Base-by-base conservation (phyloP, 2,329 filamentous ascomycete species). In the Rhytidhysteron rufulum region DNA sequence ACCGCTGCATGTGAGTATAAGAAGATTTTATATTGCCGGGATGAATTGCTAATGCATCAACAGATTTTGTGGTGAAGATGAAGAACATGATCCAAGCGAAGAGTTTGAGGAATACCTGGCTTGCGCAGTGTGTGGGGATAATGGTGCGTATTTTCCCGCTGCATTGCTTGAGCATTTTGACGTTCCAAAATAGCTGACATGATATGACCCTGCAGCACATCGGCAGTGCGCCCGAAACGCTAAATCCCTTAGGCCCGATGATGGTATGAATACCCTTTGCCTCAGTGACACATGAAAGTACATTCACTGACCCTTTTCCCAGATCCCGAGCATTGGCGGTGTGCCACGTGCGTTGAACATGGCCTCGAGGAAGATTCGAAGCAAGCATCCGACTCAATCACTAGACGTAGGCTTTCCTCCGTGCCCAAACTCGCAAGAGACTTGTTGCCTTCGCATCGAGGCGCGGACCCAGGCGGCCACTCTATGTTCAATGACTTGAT, bases 181-280 rank as follows among this genome's bases (percentile, higher is more conserved):
- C 40, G 30, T 45, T 48, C 48, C 43, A 75, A 55, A 77, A 60
- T 48, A 42, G 48, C 61, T 66, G 60, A 62, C 58, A 71, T 71
- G 67, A 71, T 66, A 64, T 67, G 64, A 67, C 57, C 60, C 61
- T 71, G 61, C 71, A 95, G 91, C 89, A 58, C 91, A 97, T 72
- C 83, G 85, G 64, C 85, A 93, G 77, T 96, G 91, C 69, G 90
- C 88, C 43, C 82, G 85, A 59, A 79, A 85, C 61, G 79, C 80
- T 61, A 78, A 78, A 43, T 79, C 79, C 48, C 69, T 86, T 54
- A 71, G 70, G 53, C 68, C 75, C 48, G 77, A 80, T 45, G 77
- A 83, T 63, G 78, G 86, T 89, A 76, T 65, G 76, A 60, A 47
- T 49, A 43, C 40, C 41, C 34, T 31, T 42, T 34, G 30, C 31